Conservation (phyloP, 441 rosid species). For the Corymbia citriodora region DNA sequence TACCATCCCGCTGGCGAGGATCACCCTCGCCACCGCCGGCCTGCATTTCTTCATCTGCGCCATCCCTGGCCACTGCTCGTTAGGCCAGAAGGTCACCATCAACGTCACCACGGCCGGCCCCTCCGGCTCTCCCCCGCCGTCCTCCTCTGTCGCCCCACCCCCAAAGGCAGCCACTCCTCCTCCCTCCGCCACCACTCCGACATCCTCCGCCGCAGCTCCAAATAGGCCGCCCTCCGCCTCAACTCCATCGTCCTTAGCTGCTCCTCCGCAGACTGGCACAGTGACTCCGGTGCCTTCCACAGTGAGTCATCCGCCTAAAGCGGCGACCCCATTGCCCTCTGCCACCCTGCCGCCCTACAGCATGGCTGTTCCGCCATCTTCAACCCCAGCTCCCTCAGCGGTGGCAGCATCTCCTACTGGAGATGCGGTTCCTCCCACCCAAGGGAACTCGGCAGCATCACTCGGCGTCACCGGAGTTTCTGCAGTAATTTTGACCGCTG, state of each 20-base stretch:
- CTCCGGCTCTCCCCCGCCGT: background rate
- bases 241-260: background rate
- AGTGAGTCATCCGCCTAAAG: background rate
- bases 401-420: background rate
- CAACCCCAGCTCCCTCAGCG: background rate
- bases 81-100: constrained; percentile 32
- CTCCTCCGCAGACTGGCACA: background rate
- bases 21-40: constrained; percentile 23
- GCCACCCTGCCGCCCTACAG: background rate
- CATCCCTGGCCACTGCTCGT: constrained; percentile 19
- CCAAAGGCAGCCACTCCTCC: background rate
- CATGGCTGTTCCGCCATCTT: constrained; percentile 12
- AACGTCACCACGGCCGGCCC: constrained; percentile 10
- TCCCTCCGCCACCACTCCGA: background rate
- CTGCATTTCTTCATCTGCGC: constrained; percentile 26
- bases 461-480: background rate
- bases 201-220: background rate
- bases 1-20: constrained; percentile 14
- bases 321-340: background rate
- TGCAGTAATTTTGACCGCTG: background rate
- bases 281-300: background rate
- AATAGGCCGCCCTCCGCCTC: background rate
- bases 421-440: background rate
- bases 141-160: background rate
- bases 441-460: background rate